Evolutionary conservation across 768 basidiomycete genomes (phyloP).

Genomic region (Termitomyces sp.): DNA sequence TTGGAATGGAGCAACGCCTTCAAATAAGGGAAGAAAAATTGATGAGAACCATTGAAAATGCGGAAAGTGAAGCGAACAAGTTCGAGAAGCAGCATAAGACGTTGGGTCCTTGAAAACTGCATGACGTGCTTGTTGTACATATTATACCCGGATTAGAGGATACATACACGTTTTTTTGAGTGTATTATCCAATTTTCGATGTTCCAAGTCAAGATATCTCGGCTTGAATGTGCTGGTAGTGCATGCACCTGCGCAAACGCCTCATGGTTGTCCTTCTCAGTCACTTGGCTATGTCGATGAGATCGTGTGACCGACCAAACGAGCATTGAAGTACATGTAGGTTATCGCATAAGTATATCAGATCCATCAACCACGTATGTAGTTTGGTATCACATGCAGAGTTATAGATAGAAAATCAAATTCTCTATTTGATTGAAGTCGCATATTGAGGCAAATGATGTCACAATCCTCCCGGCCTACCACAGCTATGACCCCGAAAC

Average conservation of each 20-base stretch:
- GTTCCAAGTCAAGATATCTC: background rate
- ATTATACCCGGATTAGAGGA: background rate
- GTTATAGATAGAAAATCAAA: background rate
- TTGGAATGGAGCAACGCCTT: constrained; percentile 20
- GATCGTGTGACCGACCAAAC: background rate
- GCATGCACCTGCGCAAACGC: no score
- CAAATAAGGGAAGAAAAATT: constrained; percentile 19
- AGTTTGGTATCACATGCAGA: background rate
- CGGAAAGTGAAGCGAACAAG: constrained; percentile 11
- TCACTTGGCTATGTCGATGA: background rate
- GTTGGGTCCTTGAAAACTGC: background rate
- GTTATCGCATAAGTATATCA: background rate
- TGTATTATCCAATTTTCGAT: background rate
- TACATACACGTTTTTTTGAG: background rate
- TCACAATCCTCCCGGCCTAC: no score
- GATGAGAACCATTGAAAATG: constrained; percentile 13
- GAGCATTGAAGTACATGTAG: background rate
- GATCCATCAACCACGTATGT: background rate
- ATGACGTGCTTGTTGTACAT: background rate
- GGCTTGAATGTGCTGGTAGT: background rate
- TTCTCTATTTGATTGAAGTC: background rate
- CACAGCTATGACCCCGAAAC: background rate
- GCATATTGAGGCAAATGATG: no score
- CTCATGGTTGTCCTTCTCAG: background rate
- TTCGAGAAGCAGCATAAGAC: constrained; percentile 13